A percentile compares a stretch with the other conserved stretches of the same genome.
These are phyloP conservation scores for Hydnomerulius pinastri DNA, from an alignment of 768 basidiomycete species.

Conservation along the genomic window DNA sequence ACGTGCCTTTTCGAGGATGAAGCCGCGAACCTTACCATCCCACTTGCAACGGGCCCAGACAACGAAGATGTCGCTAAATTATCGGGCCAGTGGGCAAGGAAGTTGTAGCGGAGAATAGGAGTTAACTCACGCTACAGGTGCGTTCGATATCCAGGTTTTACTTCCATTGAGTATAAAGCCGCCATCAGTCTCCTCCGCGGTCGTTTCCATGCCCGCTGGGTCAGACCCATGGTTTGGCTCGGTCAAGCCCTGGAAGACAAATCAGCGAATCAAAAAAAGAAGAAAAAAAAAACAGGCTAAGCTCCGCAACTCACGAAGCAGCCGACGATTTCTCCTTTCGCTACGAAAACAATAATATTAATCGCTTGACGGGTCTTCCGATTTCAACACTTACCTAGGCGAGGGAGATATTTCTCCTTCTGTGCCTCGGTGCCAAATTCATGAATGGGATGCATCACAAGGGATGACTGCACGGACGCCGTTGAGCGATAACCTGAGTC, in stretches of 20 bases:
- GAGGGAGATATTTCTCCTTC: conserved; percentile 88
- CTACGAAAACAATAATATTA: conserved; percentile 37
- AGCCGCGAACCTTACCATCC: conserved; percentile 89
- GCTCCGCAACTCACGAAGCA: conserved; percentile 72
- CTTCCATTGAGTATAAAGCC: conserved; percentile 87
- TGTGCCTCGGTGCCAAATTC: conserved; percentile 89
- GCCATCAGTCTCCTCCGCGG: conserved; percentile 80
- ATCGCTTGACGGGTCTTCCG: not conserved
- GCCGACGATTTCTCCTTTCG: conserved; percentile 83
- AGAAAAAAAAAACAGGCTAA: not conserved
- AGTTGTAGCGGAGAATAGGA: conserved; percentile 1
- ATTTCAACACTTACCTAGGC: conserved; percentile 54
- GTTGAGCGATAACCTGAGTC: conserved; percentile 97
- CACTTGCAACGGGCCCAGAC: conserved; percentile 96
- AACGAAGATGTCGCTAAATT: conserved; percentile 77
- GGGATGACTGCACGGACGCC: conserved; percentile 92
- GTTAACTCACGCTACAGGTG: conserved; percentile 86
- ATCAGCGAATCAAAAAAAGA: not conserved
- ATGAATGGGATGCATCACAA: conserved; percentile 94
- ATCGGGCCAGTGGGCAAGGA: conserved; percentile 9
- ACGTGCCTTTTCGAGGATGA: conserved; percentile 83
- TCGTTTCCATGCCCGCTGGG: conserved; percentile 97
- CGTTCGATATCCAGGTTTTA: conserved; percentile 98
- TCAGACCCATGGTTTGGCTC: conserved; percentile 98
- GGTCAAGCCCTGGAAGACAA: conserved; percentile 71